These are phyloP conservation scores for Naematelia aurantialba DNA, from an alignment of 768 basidiomycete species.

Conservation along the genomic window DNA sequence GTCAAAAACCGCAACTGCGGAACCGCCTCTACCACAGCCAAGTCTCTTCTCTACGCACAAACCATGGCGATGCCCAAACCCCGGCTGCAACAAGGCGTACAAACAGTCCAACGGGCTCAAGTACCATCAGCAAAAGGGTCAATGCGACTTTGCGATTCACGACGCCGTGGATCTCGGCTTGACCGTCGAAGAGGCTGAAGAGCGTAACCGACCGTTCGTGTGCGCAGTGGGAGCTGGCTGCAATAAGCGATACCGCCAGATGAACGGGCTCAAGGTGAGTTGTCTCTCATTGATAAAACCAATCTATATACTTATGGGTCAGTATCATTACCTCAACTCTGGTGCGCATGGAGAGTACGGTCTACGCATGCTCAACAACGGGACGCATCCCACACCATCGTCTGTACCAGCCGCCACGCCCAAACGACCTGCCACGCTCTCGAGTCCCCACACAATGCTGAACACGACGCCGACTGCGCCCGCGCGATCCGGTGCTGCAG, in stretches of 20 bases:
- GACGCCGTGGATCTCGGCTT: conserved; percentile 61
- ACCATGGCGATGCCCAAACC: conserved; percentile 71
- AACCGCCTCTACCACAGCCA: conserved; percentile 37
- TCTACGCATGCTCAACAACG: conserved; percentile 68
- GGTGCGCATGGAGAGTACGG: conserved; percentile 93
- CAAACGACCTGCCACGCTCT: background rate
- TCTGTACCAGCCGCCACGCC: background rate
- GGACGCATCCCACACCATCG: conserved; percentile 46
- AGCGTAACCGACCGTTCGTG: conserved; percentile 74
- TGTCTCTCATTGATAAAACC: conserved; percentile 49
- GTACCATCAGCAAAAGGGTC: conserved; percentile 51
- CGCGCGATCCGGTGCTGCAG: background rate
- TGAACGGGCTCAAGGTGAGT: conserved; percentile 72
- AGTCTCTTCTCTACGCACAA: conserved; percentile 46
- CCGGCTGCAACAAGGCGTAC: conserved; percentile 92
- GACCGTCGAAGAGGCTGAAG: conserved; percentile 74
- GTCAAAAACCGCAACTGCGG: conserved; percentile 6
- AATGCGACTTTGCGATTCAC: conserved; percentile 87
- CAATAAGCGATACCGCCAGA: conserved; percentile 86
- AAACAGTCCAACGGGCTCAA: conserved; percentile 94
- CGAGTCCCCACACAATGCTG: conserved; percentile 7
- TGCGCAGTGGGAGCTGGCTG: conserved; percentile 70
- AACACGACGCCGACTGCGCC: conserved; percentile 7
- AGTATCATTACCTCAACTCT: conserved; percentile 92
- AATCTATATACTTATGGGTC: background rate